Evolutionary conservation across 495 filamentous ascomycete genomes (phyloP).

Genomic region (Corynascus novoguineensis): DNA sequence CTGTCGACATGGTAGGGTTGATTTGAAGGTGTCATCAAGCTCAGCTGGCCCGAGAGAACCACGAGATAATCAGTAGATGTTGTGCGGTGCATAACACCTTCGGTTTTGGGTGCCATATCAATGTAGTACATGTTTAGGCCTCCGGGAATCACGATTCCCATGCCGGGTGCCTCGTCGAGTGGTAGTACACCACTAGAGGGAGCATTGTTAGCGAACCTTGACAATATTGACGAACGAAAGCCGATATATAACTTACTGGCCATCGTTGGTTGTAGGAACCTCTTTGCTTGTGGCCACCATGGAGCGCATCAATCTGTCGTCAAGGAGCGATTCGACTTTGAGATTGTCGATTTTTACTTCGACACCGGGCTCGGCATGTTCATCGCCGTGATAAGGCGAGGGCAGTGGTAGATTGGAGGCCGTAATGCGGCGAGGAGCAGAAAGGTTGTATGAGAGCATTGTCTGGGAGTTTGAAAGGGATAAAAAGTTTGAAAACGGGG

Average conservation of each 20-base stretch:
- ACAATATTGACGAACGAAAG: too few species aligned
- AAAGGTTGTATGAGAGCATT: constrained; percentile 4
- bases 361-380: not conserved
- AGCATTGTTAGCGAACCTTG: not conserved
- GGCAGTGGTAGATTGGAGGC: constrained; percentile 3
- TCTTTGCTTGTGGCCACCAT: constrained; percentile 5
- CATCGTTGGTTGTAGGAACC: constrained; percentile 1
- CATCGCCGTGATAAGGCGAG: not conserved
- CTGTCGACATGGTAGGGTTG: not conserved
- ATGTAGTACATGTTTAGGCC: constrained; percentile 7
- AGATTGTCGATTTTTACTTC: not conserved
- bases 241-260: not conserved
- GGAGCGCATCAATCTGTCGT: not conserved
- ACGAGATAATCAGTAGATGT: constrained; percentile 3
- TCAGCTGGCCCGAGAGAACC: not conserved
- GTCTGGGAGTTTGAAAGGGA: too few species aligned
- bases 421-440: not conserved
- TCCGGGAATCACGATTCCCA: constrained; percentile 2
- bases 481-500: too few species aligned
- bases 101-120: constrained; percentile 1
- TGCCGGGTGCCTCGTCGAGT: constrained; percentile 1
- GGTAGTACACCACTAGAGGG: not conserved
- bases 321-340: not conserved
- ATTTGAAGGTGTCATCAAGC: not conserved
- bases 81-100: constrained; percentile 2